These are phyloP conservation scores for Lepidium didymum DNA, from an alignment of 345 rosid genomes.

Conservation along the genomic window DNA sequence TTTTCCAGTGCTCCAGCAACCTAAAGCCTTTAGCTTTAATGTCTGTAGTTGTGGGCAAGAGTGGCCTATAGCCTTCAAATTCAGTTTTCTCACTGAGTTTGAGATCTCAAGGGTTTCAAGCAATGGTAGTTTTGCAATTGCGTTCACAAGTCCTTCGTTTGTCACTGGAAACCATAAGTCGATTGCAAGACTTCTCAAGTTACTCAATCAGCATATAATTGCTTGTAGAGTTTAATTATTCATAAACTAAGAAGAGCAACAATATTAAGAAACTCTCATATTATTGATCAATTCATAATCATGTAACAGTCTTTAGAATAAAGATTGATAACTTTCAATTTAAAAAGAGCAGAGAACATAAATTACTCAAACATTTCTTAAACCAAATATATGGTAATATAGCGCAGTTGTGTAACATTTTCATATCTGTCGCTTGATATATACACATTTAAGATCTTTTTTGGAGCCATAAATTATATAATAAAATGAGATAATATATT, in stretches of 20 bases:
- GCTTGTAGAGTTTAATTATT: neutral
- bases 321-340: neutral
- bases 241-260: neutral
- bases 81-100: conserved; percentile 22
- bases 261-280: neutral
- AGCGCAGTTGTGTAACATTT: no score
- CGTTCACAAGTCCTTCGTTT: conserved; percentile 9
- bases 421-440: no score
- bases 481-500: no score
- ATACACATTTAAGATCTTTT: no score
- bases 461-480: no score
- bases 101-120: conserved; percentile 30
- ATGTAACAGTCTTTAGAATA: neutral
- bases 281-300: neutral
- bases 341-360: neutral
- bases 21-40: conserved; percentile 26
- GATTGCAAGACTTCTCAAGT: no score
- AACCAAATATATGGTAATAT: no score
- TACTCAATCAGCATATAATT: neutral
- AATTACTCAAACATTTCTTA: no score
- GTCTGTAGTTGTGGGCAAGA: neutral
- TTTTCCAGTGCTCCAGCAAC: conserved; percentile 4
- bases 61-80: neutral
- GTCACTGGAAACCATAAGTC: no score
- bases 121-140: conserved; percentile 32